These are phyloP conservation scores for Candida manassasensis DNA, from an alignment of 805 yeast genomes.

Conservation along the genomic window DNA sequence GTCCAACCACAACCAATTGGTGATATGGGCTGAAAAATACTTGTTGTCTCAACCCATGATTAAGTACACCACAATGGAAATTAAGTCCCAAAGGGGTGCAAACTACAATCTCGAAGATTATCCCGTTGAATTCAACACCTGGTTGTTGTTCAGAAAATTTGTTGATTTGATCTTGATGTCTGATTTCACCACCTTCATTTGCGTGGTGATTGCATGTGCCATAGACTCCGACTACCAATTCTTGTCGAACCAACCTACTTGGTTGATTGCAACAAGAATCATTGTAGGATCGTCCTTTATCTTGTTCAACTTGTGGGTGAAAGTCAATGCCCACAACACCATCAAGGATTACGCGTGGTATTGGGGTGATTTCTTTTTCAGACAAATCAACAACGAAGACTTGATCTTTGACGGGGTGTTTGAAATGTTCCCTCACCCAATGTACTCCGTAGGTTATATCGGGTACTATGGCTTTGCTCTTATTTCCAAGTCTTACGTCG, in stretches of 20 bases:
- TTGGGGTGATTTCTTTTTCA: conserved; percentile 90
- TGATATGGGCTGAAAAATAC: conserved; percentile 44
- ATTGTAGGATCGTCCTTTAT: conserved; percentile 57
- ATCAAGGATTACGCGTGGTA: conserved; percentile 92
- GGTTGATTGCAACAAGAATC: conserved; percentile 48
- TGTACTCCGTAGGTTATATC: conserved; percentile 85
- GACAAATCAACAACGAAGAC: conserved; percentile 57
- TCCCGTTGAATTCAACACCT: conserved; percentile 76
- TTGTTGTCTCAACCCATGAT: not conserved
- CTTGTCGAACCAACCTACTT: conserved; percentile 34
- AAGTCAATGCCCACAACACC: conserved; percentile 80
- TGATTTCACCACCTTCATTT: conserved; percentile 72
- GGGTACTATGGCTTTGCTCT: conserved; percentile 84
- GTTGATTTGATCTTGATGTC: conserved; percentile 83
- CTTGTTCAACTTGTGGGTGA: conserved; percentile 77
- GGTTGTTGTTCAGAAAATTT: conserved; percentile 74
- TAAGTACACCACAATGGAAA: conserved; percentile 16
- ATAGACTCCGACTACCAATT: conserved; percentile 34
- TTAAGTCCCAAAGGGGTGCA: conserved; percentile 36
- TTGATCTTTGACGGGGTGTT: conserved; percentile 84
- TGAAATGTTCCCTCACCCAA: conserved; percentile 87
- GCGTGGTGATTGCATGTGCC: conserved; percentile 52
- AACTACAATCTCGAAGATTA: conserved; percentile 22
- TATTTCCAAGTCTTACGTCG: conserved; percentile 68
- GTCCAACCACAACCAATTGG: conserved; percentile 52